Base-by-base conservation (phyloP, 352 stramenopile genomes). In the Globisporangium irregulare region DNA sequence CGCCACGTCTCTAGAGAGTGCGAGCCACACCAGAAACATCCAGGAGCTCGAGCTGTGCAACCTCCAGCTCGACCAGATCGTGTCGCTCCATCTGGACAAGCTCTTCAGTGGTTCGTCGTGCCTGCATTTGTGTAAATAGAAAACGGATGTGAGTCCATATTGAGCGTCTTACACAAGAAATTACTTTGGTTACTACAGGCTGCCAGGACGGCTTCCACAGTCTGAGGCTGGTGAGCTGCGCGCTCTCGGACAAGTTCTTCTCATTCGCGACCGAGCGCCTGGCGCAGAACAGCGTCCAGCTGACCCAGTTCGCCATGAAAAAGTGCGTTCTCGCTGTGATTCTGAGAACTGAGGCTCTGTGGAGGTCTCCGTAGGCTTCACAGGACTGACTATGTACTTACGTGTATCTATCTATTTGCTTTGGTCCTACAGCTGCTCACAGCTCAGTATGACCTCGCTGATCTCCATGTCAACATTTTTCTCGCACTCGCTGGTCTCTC, bases 401-500 rank as follows among this genome's bases (percentile, higher is more conserved):
- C 50, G 15, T 27, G 18, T 29, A 29, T 14, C 36, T 67, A 4
- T 22, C 25, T 34, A 18, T 62, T 55, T 10, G 32, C 32, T 36
- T 10, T 10, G 6, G 6, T 36, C 32, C 36, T 43, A 36, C 32
- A 82, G 75, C 24, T 90, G 81, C 34, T 59, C 72, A 14, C 81
- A 84, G 62, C 57, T 87, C 22, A 86, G 66, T 34, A 87, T 90
- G 77, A 87, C 77, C n/a, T 83, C 81, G 18, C 71, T 87, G 8
- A 80, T 90, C 60, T 71, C 79, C 3, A 72, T 87, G 14, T 77
- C 81, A 0, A 65, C 73, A 15, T 64, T 86, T 0, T 76, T 82
- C 7, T 70, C 73, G 1, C 43, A 75, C 12, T 67, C 74, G n/a
- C 73, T 87, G 1, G 67, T 75, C 25, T 75, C 72, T 3, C 66